A percentile compares a stretch with the other conserved stretches of the same genome.
Conservation (phyloP, 108 stramenopile species). For the Conticribra guillardii region DNA sequence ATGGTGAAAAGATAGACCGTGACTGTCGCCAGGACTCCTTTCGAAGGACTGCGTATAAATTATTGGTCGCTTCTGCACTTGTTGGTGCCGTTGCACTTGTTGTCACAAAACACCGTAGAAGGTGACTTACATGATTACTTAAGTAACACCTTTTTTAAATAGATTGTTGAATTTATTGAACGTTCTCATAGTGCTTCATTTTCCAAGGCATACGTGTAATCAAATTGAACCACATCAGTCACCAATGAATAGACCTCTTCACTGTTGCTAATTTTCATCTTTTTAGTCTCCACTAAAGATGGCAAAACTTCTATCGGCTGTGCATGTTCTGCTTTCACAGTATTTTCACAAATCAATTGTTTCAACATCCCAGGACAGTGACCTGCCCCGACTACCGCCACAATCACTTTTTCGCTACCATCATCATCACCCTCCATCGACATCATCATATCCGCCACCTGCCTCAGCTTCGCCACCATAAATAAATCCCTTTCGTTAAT, state of each 20-base stretch:
- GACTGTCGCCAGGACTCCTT: no score
- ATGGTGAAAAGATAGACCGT: no score
- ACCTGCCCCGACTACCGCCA: slow-evolving; percentile 88
- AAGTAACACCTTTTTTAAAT: not conserved
- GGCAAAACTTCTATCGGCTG: slow-evolving; percentile 29
- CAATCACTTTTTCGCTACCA: slow-evolving; percentile 44
- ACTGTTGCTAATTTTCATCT: slow-evolving; percentile 16
- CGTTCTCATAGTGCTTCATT: not conserved
- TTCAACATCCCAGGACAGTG: slow-evolving; percentile 73
- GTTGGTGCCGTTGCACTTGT: not conserved
- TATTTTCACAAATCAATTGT: slow-evolving; percentile 12
- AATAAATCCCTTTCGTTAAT: slow-evolving; percentile 85
- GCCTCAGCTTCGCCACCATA: slow-evolving; percentile 79
- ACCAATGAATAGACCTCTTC: slow-evolving; percentile 32
- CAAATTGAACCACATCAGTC: slow-evolving; percentile 47
- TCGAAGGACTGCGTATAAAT: not conserved
- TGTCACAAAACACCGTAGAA: slow-evolving; percentile 3
- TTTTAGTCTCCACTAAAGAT: slow-evolving; percentile 41
- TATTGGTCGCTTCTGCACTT: slow-evolving; percentile 5
- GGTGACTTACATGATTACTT: slow-evolving; percentile 11
- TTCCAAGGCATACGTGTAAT: slow-evolving; percentile 36
- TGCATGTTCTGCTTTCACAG: no score
- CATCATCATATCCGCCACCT: slow-evolving; percentile 53
- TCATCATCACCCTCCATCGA: slow-evolving; percentile 5
- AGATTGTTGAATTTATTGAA: no score